These are phyloP conservation scores for Trichosanthes cucumerina DNA, from an alignment of 306 rosid species.

Conservation along the genomic window DNA sequence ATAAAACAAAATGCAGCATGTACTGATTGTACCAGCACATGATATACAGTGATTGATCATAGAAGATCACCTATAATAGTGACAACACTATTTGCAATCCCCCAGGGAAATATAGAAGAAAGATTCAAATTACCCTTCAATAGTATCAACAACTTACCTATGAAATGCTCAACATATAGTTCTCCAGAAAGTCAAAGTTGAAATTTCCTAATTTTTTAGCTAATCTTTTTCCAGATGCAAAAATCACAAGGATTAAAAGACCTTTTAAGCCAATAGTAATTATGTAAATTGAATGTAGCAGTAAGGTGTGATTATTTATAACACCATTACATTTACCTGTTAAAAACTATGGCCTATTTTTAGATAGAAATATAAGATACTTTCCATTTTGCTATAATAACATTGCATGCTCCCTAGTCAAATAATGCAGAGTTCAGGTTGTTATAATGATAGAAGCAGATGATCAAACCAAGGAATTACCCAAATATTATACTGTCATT, in stretches of 20 bases:
- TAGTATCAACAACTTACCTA: background rate
- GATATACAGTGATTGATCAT: background rate
- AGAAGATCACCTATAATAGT: background rate
- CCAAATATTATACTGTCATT: conserved; percentile 56
- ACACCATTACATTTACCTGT: background rate
- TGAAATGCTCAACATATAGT: background rate
- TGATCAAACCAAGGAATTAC: conserved; percentile 28
- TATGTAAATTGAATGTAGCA: too few relatives aligned
- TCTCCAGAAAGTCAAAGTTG: background rate
- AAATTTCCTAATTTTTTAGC: background rate
- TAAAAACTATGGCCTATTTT: too few relatives aligned
- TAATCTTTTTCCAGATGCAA: background rate
- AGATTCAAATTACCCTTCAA: background rate
- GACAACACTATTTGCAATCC: background rate
- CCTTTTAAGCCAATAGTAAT: background rate
- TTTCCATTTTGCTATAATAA: background rate
- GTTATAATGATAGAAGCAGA: background rate
- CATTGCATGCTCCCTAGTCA: background rate
- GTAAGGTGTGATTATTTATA: too few relatives aligned
- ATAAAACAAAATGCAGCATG: background rate
- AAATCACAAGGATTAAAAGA: background rate
- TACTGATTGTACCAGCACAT: background rate
- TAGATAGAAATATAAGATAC: background rate
- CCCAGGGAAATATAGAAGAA: background rate
- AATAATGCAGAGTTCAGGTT: background rate